Conservation (phyloP, 768 basidiomycete species). For the Phylloporus arenicola region DNA sequence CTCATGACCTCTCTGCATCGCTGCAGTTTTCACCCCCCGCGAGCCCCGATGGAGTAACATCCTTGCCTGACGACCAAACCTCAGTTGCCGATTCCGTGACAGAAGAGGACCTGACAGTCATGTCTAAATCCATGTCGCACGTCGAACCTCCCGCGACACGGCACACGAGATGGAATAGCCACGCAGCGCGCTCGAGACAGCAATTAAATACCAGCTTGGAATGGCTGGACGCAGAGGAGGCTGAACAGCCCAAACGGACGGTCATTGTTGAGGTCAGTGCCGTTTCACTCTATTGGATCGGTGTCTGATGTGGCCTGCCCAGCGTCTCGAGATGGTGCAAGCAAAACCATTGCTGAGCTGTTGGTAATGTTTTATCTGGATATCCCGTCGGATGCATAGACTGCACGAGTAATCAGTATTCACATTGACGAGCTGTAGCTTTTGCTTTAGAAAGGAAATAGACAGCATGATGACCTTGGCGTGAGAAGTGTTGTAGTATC, state of each 20-base stretch:
- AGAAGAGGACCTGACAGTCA: conserved; percentile 65
- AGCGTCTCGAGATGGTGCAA: conserved; percentile 74
- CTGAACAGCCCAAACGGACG: conserved; percentile 44
- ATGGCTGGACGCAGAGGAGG: conserved; percentile 40
- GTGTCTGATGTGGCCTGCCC: conserved; percentile 2
- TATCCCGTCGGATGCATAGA: conserved; percentile 3
- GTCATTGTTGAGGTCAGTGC: conserved; percentile 67
- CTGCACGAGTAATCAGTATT: background rate
- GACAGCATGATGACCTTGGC: background rate
- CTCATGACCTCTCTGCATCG: conserved; percentile 30
- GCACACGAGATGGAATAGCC: conserved; percentile 34
- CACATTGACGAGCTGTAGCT: background rate
- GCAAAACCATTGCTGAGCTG: conserved; percentile 67
- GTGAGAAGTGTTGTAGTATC: background rate
- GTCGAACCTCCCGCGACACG: conserved; percentile 46
- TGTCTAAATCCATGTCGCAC: conserved; percentile 76
- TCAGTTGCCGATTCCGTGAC: conserved; percentile 51
- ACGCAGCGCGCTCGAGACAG: conserved; percentile 22
- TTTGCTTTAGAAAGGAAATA: background rate
- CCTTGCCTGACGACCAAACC: conserved; percentile 53
- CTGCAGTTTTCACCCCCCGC: conserved; percentile 50
- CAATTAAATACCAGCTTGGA: conserved; percentile 35
- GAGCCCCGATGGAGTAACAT: conserved; percentile 46
- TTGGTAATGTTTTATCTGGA: conserved; percentile 41
- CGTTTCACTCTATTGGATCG: background rate